Evolutionary conservation across 2,329 filamentous ascomycete genomes (phyloP).

Genomic region (Penicillium digitatum): DNA sequence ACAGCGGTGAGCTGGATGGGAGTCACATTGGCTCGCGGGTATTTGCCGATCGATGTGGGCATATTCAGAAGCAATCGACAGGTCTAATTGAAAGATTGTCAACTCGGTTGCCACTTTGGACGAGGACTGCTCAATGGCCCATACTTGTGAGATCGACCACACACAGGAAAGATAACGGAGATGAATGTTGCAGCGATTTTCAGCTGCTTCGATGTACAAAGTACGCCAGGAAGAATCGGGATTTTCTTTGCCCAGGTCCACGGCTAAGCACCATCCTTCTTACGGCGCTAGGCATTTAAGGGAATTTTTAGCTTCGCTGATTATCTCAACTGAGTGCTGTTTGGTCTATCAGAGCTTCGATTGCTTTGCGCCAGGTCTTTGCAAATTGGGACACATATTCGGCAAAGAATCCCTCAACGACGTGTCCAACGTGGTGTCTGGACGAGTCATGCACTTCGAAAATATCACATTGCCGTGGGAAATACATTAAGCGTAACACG

Average conservation of each 20-base stretch:
- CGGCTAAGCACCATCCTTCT: neutral
- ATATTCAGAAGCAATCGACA: neutral
- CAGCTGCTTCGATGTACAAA: neutral
- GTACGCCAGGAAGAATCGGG: neutral
- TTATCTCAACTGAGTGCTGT: neutral
- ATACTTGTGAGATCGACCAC: neutral
- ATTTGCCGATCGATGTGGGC: neutral
- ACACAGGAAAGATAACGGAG: neutral
- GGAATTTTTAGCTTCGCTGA: neutral
- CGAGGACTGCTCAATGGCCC: neutral
- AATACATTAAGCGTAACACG: too few species aligned
- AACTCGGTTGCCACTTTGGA: neutral
- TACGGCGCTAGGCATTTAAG: neutral
- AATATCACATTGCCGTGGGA: too few species aligned
- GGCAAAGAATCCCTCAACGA: neutral
- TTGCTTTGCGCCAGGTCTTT: neutral
- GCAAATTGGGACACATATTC: neutral
- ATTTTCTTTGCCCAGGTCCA: neutral
- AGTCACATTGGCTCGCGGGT: neutral
- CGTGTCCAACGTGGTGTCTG: neutral
- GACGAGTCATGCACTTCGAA: neutral
- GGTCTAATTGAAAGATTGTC: neutral
- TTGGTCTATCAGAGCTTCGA: neutral
- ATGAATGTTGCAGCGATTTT: neutral
- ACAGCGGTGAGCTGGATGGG: neutral